These are phyloP conservation scores for Thraustotheca clavata DNA, from an alignment of 352 stramenopile genomes.

Conservation along the genomic window DNA sequence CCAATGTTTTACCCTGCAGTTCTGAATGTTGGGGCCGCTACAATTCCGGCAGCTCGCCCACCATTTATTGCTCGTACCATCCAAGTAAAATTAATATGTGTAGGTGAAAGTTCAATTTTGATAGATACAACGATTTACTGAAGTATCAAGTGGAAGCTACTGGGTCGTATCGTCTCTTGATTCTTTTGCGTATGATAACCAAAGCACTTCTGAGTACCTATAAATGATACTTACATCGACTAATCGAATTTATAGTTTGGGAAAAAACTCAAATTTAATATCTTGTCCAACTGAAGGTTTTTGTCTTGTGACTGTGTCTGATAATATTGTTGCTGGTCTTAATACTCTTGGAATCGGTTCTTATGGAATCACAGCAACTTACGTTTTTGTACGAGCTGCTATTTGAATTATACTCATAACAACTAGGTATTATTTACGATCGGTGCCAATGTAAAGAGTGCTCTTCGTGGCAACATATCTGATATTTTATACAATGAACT, in stretches of 20 bases:
- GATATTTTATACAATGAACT: conserved; percentile 78
- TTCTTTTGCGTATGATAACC: neutral
- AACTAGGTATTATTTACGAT: conserved; percentile 59
- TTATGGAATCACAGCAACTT: conserved; percentile 78
- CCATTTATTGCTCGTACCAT: neutral
- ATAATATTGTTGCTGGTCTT: conserved; percentile 79
- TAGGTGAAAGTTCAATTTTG: neutral
- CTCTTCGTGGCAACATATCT: conserved; percentile 72
- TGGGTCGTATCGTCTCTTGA: conserved; percentile 6
- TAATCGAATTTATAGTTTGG: neutral
- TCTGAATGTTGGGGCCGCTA: conserved; percentile 3
- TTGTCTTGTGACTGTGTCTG: conserved; percentile 74
- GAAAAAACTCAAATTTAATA: neutral
- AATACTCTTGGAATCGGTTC: conserved; percentile 69
- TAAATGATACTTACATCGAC: neutral
- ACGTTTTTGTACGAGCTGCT: conserved; percentile 53
- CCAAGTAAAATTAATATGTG: conserved; percentile 1
- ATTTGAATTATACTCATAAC: neutral
- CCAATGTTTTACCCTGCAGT: conserved; percentile 29
- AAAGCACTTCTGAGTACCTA: neutral
- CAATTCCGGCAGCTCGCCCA: neutral
- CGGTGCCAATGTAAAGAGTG: conserved; percentile 69
- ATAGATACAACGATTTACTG: conserved; percentile 9
- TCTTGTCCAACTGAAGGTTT: conserved; percentile 29
- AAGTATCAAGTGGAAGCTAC: conserved; percentile 8